These are phyloP conservation scores for Colletotrichum simmondsii DNA, from an alignment of 2,329 filamentous ascomycete species.

Conservation along the genomic window DNA sequence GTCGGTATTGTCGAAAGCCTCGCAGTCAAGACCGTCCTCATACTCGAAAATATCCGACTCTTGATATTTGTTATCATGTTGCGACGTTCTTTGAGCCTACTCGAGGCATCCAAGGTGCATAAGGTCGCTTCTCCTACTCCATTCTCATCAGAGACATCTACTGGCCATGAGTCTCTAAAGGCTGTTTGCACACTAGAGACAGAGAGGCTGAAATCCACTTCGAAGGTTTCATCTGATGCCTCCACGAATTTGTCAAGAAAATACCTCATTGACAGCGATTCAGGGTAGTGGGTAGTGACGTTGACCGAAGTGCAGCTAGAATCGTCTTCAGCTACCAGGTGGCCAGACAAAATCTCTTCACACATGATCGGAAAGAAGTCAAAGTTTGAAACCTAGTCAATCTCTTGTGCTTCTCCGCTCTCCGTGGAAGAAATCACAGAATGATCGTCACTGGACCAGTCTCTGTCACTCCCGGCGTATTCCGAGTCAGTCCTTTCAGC, in stretches of 20 bases:
- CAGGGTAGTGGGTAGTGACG: background rate
- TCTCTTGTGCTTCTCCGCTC: background rate
- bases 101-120: background rate
- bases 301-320: background rate
- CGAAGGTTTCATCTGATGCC: background rate
- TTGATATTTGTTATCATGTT: background rate
- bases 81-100: background rate
- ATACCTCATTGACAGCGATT: background rate
- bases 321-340: background rate
- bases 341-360: background rate
- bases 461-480: background rate
- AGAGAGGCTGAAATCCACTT: background rate
- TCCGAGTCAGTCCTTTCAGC: background rate
- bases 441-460: background rate
- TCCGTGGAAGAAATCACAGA: background rate
- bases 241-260: background rate
- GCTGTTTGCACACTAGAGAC: background rate
- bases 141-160: background rate
- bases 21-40: background rate
- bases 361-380: background rate
- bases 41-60: background rate
- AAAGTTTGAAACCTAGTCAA: background rate
- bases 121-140: background rate
- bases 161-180: background rate
- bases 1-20: background rate